Base-by-base conservation (phyloP, 2,329 filamentous ascomycete species). In the Teratosphaeria epicoccoides region DNA sequence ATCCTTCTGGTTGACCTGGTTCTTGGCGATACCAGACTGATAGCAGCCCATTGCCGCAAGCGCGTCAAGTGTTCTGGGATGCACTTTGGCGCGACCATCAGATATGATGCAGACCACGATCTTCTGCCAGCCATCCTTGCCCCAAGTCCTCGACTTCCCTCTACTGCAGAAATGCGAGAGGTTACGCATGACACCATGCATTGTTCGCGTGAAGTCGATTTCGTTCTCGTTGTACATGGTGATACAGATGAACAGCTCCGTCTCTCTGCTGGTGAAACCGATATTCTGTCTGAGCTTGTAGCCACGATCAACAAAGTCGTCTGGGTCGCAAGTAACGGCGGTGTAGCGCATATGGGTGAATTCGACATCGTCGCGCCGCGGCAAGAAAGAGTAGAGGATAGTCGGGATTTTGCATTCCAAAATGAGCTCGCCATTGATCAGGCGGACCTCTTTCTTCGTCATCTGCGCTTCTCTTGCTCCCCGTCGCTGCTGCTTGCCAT, bases 141-240 rank as follows among this genome's bases (percentile, higher is more conserved):
- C 94, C 93, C 93, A 98, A 0, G 90, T 97, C 53, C 93, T 82
- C 5, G 89, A 95, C 68, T 93, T 91, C 50, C 84, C 86, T 49
- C 93, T 84, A 20, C 85, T 88, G 75, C 93, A 98, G 71, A 98
- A 96, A 68, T 97, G 93, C 12, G 87, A 83, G 62, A 98, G 91
- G 68, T 98, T 98, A 69, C 94, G 89, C 87, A 98, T 95, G 52
- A 98, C 88, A 51, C 91, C 93, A 68, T 97, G 88, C 91, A 98
- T 97, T 0, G 93, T 98, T 46, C 93, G 82, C 6, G 93, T 96
- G 63, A 98, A 98, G 65, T 89, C 82, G 62, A 95, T 88, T 66
- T 97, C 93, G 70, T 96, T 87, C 71, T 98, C 93, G 70, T 98
- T 98, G 75, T 96, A 97, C 93, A 97, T 97, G 61, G 93, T 98